A percentile compares a stretch with the other conserved stretches of the same genome.
These are phyloP conservation scores for Rhodotorula sp. DNA, from an alignment of 1,284 basidiomycete species.

Conservation along the genomic window DNA sequence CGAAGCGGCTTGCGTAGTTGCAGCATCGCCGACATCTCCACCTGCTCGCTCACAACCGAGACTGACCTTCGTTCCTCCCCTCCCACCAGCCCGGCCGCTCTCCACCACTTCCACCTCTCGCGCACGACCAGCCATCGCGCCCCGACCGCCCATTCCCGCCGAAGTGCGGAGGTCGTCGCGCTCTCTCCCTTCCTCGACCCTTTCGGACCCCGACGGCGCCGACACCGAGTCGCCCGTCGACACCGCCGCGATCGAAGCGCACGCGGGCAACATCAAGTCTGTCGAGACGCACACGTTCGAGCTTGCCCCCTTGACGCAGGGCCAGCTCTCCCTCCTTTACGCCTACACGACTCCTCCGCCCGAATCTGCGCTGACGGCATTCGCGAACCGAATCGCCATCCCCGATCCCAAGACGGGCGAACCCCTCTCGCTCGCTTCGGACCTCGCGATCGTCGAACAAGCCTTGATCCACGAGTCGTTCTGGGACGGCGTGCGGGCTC, in stretches of 20 bases:
- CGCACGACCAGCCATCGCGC: neutral
- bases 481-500: conserved; percentile 38
- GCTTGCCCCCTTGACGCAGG: conserved; percentile 23
- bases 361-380: conserved; percentile 65
- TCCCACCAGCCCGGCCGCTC: neutral
- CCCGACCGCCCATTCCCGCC: conserved; percentile 8
- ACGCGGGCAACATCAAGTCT: neutral
- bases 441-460: conserved; percentile 58
- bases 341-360: conserved; percentile 54
- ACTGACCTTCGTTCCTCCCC: too few relatives aligned
- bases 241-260: neutral
- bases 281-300: conserved; percentile 1
- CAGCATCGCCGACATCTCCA: too few relatives aligned
- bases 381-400: conserved; percentile 57
- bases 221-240: conserved; percentile 14
- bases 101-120: neutral
- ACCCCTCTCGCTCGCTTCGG: conserved; percentile 18
- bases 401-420: conserved; percentile 1
- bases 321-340: conserved; percentile 39
- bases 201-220: conserved; percentile 1
- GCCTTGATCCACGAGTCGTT: conserved; percentile 77
- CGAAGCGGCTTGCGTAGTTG: too few relatives aligned
- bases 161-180: conserved; percentile 11
- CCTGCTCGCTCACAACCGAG: too few relatives aligned
- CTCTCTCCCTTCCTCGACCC: neutral